Conservation (phyloP, 2,329 filamentous ascomycete genomes). For the Zelopaecilomyces penicillatus region DNA sequence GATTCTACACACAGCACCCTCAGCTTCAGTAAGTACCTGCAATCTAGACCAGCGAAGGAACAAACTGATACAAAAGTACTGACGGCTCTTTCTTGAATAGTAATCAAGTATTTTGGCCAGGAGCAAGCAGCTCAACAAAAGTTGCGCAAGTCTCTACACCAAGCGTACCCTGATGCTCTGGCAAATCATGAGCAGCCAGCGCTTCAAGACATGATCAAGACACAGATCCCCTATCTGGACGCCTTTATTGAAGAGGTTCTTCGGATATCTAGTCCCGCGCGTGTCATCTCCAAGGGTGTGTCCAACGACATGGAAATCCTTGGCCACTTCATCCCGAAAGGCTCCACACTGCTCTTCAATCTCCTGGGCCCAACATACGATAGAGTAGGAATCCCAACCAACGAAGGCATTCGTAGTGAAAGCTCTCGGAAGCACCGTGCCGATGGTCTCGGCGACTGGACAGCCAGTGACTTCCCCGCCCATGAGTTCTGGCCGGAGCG, state of each 20-base stretch:
- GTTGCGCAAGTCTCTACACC: constrained; percentile 17
- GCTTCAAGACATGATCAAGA: constrained; percentile 19
- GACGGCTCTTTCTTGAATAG: not conserved
- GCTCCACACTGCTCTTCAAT: constrained; percentile 21
- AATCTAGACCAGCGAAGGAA: too few species aligned
- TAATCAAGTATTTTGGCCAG: constrained; percentile 17
- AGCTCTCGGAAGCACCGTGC: constrained; percentile 11
- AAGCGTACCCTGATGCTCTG: constrained; percentile 14
- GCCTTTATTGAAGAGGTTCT: constrained; percentile 29
- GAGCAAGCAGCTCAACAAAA: constrained; percentile 14
- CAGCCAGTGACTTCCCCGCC: too few species aligned
- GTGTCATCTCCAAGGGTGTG: constrained; percentile 21
- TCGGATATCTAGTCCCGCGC: constrained; percentile 12
- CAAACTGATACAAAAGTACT: too few species aligned
- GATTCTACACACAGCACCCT: constrained; percentile 19
- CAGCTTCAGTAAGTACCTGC: constrained; percentile 11
- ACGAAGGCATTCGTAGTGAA: constrained; percentile 16
- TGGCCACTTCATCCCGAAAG: constrained; percentile 25
- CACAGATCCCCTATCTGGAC: constrained; percentile 26
- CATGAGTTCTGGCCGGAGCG: constrained; percentile 26
- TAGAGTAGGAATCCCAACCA: constrained; percentile 10
- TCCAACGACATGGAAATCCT: constrained; percentile 23
- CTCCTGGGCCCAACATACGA: constrained; percentile 17
- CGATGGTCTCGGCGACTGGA: constrained; percentile 11
- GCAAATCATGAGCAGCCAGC: constrained; percentile 18